A percentile compares a stretch with the other conserved stretches of the same genome.
Conservation (phyloP, 169 alveolate species). For the Plasmodium yoelii region DNA sequence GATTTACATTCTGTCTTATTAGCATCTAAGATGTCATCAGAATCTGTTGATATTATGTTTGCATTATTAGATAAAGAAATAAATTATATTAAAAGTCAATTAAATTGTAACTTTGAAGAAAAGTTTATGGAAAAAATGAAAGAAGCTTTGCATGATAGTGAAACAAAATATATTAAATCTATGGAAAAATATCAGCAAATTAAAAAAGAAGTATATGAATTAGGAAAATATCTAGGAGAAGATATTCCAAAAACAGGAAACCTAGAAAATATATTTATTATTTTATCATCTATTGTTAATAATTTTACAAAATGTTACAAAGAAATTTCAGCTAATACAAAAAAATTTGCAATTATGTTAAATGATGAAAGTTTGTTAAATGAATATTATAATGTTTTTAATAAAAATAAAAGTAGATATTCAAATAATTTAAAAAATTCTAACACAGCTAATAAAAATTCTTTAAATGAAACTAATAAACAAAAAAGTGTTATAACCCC, state of each 20-base stretch:
- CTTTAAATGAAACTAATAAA: neutral
- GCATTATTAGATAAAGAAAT: conserved; percentile 70
- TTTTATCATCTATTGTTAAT: conserved; percentile 66
- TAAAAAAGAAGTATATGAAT: conserved; percentile 42
- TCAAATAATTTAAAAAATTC: conserved; percentile 2
- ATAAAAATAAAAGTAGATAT: conserved; percentile 19
- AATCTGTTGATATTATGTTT: conserved; percentile 73
- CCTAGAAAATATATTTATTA: conserved; percentile 68
- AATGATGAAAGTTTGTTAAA: conserved; percentile 66
- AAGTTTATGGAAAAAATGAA: conserved; percentile 71
- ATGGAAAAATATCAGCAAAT: conserved; percentile 63
- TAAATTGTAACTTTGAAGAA: conserved; percentile 52
- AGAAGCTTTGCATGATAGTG: conserved; percentile 57
- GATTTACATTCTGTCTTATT: conserved; percentile 46
- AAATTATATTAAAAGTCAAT: conserved; percentile 29
- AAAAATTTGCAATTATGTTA: conserved; percentile 65
- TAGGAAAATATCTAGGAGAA: conserved; percentile 72
- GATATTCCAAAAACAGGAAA: conserved; percentile 50
- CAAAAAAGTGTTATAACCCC: conserved; percentile 5
- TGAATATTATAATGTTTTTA: conserved; percentile 68
- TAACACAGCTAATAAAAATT: neutral
- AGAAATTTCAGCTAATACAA: conserved; percentile 64
- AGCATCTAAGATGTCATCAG: conserved; percentile 77
- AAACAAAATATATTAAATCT: conserved; percentile 19
- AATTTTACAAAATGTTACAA: conserved; percentile 73